Evolutionary conservation across 495 filamentous ascomycete species (phyloP).

Genomic region (Hypoxylon trugodes): DNA sequence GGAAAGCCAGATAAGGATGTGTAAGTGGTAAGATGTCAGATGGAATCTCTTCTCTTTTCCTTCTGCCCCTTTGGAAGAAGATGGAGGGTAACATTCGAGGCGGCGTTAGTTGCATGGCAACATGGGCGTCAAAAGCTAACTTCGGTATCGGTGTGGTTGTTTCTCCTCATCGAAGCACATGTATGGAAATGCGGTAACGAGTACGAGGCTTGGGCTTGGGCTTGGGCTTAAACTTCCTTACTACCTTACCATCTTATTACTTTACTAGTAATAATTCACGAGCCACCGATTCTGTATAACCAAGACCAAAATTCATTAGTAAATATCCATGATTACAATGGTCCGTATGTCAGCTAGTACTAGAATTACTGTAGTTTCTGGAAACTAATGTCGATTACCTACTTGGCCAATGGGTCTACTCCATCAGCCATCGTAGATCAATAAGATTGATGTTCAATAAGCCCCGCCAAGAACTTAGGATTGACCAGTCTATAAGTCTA

Average conservation of each 20-base stretch:
- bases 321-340: no score
- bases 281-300: conserved; percentile 15
- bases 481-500: background rate
- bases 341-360: no score
- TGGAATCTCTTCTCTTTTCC: conserved; percentile 12
- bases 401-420: conserved; percentile 5
- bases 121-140: conserved; percentile 1
- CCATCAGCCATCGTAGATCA: background rate
- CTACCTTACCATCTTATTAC: conserved; percentile 3
- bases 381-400: conserved; percentile 10
- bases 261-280: conserved; percentile 22
- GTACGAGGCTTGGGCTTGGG: conserved; percentile 4
- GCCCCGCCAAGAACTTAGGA: conserved; percentile 21
- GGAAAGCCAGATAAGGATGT: conserved; percentile 17
- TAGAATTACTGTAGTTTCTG: no score
- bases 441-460: background rate
- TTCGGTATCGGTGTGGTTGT: background rate
- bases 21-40: conserved; percentile 21
- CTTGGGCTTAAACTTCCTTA: no score
- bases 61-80: conserved; percentile 6
- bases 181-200: conserved; percentile 1
- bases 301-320: conserved; percentile 20
- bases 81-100: conserved; percentile 15
- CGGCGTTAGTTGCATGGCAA: background rate
- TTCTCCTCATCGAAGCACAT: conserved; percentile 1